Evolutionary conservation across 2,329 filamentous ascomycete genomes (phyloP).

Genomic region (Myriosclerotinia duriaeana): DNA sequence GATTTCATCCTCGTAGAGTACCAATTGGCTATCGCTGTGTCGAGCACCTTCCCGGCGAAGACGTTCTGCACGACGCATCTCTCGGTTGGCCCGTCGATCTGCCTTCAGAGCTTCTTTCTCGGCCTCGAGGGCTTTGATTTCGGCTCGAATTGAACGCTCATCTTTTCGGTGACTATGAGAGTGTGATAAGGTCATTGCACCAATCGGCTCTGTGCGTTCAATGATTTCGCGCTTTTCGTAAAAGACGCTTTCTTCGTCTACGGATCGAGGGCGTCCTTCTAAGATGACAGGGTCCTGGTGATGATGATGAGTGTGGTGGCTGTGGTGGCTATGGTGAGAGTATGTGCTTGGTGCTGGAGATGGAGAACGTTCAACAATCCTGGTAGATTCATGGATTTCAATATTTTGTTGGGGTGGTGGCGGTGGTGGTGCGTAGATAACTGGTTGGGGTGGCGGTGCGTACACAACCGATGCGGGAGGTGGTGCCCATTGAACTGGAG

Average conservation of each 20-base stretch:
- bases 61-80: slow-evolving; percentile 48
- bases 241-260: slow-evolving; percentile 33
- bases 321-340: slow-evolving; percentile 20
- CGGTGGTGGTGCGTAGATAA: slow-evolving; percentile 25
- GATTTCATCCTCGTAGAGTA: slow-evolving; percentile 57
- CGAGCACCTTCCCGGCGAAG: slow-evolving; percentile 55
- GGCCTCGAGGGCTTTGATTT: slow-evolving; percentile 70
- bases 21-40: slow-evolving; percentile 59
- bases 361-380: slow-evolving; percentile 42
- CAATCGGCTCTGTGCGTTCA: slow-evolving; percentile 39
- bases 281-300: slow-evolving; percentile 44
- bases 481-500: slow-evolving; percentile 27
- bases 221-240: slow-evolving; percentile 33
- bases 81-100: slow-evolving; percentile 52
- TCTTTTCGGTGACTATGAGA: slow-evolving; percentile 42
- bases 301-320: slow-evolving; percentile 36
- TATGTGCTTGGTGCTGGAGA: slow-evolving; percentile 27
- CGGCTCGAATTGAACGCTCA: slow-evolving; percentile 64
- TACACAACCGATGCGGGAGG: slow-evolving; percentile 29
- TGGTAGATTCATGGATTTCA: slow-evolving; percentile 49
- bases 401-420: slow-evolving; percentile 36
- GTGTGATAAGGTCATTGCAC: slow-evolving; percentile 47
- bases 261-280: slow-evolving; percentile 40
- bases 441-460: slow-evolving; percentile 25
- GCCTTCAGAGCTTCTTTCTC: slow-evolving; percentile 59